phyloP scores from a whole-genome alignment of 768 basidiomycete genomes.

The Podaxis pistillaris region DNA sequence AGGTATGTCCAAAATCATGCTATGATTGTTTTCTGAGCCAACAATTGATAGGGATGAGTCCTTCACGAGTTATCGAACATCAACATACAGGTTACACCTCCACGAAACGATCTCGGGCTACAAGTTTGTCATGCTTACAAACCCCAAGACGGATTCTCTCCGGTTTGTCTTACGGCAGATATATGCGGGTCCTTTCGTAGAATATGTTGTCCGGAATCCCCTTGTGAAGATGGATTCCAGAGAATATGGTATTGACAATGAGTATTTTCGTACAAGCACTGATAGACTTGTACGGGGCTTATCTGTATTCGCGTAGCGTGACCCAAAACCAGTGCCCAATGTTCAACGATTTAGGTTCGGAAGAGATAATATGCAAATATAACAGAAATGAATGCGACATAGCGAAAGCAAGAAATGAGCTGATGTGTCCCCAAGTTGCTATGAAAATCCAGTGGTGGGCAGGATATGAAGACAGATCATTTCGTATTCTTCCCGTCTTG shows the following conservation, averaged over 20 bases:
- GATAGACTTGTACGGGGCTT: constrained; percentile 73
- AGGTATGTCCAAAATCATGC: constrained; percentile 45
- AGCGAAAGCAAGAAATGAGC: neutral
- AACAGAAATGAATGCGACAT: neutral
- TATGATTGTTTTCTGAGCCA: neutral
- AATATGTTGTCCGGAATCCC: constrained; percentile 93
- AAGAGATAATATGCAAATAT: neutral
- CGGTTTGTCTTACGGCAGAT: constrained; percentile 83
- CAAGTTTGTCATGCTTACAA: constrained; percentile 94
- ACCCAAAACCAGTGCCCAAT: neutral
- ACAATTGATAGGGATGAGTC: constrained; percentile 72
- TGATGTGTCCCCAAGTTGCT: neutral
- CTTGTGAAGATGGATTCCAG: constrained; percentile 80
- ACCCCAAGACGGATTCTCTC: constrained; percentile 80
- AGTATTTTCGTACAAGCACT: constrained; percentile 79
- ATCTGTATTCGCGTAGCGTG: constrained; percentile 37
- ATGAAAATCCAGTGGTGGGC: neutral
- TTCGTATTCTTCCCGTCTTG: constrained; percentile 25
- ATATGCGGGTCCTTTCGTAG: constrained; percentile 91
- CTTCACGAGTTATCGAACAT: constrained; percentile 88
- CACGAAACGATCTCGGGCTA: constrained; percentile 91
- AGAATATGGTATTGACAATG: constrained; percentile 88
- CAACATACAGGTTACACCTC: constrained; percentile 89
- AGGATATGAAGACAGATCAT: neutral
- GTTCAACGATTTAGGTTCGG: neutral